These are phyloP conservation scores for Yamadazyma friedrichii DNA, from an alignment of 1,139 yeast species.

Conservation along the genomic window DNA sequence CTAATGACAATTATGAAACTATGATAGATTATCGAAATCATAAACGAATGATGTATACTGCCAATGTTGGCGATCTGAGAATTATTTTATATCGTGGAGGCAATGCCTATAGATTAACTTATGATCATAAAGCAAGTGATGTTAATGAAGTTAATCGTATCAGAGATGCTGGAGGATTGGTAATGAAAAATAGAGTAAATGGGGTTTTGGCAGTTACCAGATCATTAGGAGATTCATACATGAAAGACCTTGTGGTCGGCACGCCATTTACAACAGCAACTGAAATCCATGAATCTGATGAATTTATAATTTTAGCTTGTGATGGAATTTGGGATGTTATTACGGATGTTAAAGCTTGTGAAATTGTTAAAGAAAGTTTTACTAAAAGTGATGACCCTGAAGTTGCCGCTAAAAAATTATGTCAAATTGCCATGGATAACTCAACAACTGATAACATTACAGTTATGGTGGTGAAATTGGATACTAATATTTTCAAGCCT, in stretches of 20 bases:
- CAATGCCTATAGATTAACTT: conserved; percentile 72
- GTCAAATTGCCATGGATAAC: conserved; percentile 73
- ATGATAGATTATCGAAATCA: conserved; percentile 26
- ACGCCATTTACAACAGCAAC: conserved; percentile 92
- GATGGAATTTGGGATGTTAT: conserved; percentile 97
- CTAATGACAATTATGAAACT: conserved; percentile 1
- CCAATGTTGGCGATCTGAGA: conserved; percentile 94
- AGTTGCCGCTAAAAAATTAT: conserved; percentile 65
- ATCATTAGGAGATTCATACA: conserved; percentile 90
- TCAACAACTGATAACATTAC: conserved; percentile 92
- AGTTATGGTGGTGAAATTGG: conserved; percentile 78
- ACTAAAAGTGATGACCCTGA: conserved; percentile 43
- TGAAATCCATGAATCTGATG: conserved; percentile 58
- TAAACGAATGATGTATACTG: conserved; percentile 79
- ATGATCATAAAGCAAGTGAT: conserved; percentile 95
- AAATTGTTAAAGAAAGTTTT: conserved; percentile 52
- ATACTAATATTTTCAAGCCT: conserved; percentile 30
- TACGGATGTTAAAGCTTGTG: conserved; percentile 78
- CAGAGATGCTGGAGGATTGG: conserved; percentile 76
- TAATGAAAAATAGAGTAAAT: conserved; percentile 88
- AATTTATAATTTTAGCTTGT: conserved; percentile 83
- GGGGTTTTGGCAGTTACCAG: conserved; percentile 95
- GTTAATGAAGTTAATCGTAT: conserved; percentile 72
- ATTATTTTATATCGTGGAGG: conserved; percentile 76
- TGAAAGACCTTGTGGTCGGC: conserved; percentile 87